Conservation (phyloP, 306 rosid genomes). For the Rosa chinensis region DNA sequence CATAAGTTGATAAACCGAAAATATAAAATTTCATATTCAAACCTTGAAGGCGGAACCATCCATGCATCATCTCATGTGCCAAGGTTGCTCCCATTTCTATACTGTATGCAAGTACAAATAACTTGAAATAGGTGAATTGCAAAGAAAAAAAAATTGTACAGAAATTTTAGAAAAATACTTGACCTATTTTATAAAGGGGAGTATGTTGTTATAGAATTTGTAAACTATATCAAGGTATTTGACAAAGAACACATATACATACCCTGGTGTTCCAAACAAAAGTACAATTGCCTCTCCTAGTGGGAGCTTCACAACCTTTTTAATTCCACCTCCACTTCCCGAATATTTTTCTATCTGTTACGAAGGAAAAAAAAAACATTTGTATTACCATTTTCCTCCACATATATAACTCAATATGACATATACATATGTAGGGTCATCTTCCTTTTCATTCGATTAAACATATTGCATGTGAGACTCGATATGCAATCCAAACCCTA, state of each 20-base stretch:
- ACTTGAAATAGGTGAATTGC: neutral
- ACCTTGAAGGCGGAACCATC: neutral
- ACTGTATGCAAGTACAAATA: neutral
- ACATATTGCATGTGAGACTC: too few relatives aligned
- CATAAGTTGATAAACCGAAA: too few relatives aligned
- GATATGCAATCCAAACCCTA: too few relatives aligned
- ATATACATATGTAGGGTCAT: too few relatives aligned
- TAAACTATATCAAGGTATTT: neutral
- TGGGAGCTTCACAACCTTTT: neutral
- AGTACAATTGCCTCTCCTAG: neutral
- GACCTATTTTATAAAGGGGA: neutral
- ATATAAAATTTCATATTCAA: neutral
- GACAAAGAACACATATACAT: neutral
- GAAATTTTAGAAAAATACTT: too few relatives aligned
- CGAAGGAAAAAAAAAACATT: too few relatives aligned
- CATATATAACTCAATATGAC: too few relatives aligned
- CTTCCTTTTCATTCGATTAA: too few relatives aligned
- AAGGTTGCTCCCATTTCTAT: neutral
- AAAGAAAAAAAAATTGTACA: too few relatives aligned
- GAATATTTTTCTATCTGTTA: neutral
- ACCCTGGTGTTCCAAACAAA: neutral
- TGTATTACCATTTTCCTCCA: too few relatives aligned
- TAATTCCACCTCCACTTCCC: neutral
- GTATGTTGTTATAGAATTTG: neutral
- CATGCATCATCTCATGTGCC: conserved; percentile 7